Evolutionary conservation across 441 rosid genomes (phyloP), one percentile per base, ranked within the genome.

Genomic region (Croton setiger): DNA sequence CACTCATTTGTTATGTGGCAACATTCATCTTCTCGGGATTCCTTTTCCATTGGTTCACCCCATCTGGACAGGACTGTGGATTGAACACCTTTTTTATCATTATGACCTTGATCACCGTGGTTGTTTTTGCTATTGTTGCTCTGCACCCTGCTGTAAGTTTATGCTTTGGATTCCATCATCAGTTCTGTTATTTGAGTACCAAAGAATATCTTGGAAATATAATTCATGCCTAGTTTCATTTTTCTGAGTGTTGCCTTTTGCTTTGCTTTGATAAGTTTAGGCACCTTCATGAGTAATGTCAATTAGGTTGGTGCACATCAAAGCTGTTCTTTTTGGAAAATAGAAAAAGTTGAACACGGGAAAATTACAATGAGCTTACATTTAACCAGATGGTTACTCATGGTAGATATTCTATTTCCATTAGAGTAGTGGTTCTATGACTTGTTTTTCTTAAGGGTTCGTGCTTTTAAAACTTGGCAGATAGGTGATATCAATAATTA

Each of bases 41-140:
- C 81, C 98, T 93, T 75, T 93, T 91, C 79, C 93, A 93, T 67
- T 87, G 92, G 88, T 93, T 93, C 83, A 82, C 95, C 62, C 97
- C 98, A 52, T 93, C 97, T 68, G 97, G 96, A 74, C 92, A 91
- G 60, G 95, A 91, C 61, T 93, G 98, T 85, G 98, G 95, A 47
- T 79, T 93, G 72, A 93, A 93, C 79, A 91, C 88, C 37, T 89
- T 93, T 83, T 86, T 93, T 68, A 85, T 93, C 5, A 74, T 88
- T 70, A 75, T 86, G 85, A 82, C 88, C 72, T 75, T 93, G 80
- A 88, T 91, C 64, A 73, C 74, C 45, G 93, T 74, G 37, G 75
- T 91, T 59, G 72, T 86, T 71, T 93, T 91, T 69, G 93, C 95
- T 35, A 60, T 88, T 45, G 90, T 88, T 56, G 93, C 90, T 8